A percentile compares a stretch with the other conserved stretches of the same genome.
These are phyloP conservation scores for Agaricus subrufescens DNA, from an alignment of 768 basidiomycete genomes.

Conservation along the genomic window DNA sequence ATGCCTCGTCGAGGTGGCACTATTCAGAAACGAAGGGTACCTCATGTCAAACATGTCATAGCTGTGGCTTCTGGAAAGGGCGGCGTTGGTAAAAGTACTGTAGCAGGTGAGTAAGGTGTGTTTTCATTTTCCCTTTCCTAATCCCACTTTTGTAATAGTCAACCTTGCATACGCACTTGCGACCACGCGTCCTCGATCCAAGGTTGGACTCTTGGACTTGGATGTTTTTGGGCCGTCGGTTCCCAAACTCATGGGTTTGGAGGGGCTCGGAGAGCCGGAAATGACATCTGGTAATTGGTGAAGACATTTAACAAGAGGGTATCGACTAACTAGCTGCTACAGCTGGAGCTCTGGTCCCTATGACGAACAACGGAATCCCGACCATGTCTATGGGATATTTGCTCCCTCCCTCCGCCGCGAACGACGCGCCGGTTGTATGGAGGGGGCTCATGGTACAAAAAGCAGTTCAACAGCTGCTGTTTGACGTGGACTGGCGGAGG, in stretches of 20 bases:
- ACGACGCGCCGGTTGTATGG: slow-evolving; percentile 79
- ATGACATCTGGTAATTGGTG: slow-evolving; percentile 53
- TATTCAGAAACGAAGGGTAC: slow-evolving; percentile 51
- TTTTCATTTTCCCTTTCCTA: not conserved
- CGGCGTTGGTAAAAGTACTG: slow-evolving; percentile 92
- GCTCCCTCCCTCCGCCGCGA: slow-evolving; percentile 48
- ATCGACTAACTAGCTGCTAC: not conserved
- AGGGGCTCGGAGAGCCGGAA: slow-evolving; percentile 69
- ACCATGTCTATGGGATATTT: slow-evolving; percentile 99
- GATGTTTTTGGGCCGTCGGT: slow-evolving; percentile 96
- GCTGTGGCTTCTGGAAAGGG: slow-evolving; percentile 93
- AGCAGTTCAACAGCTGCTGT: slow-evolving; percentile 91
- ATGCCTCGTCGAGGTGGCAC: slow-evolving; percentile 58
- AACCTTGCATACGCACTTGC: slow-evolving; percentile 80
- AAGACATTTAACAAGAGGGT: too few relatives aligned
- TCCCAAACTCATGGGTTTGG: slow-evolving; percentile 90
- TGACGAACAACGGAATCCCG: slow-evolving; percentile 83
- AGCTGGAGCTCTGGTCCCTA: slow-evolving; percentile 78
- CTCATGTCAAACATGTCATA: slow-evolving; percentile 76
- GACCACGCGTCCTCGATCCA: slow-evolving; percentile 38
- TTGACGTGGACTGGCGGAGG: slow-evolving; percentile 85
- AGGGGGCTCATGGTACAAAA: slow-evolving; percentile 98
- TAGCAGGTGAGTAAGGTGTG: slow-evolving; percentile 58
- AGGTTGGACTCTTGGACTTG: slow-evolving; percentile 87
- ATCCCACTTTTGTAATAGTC: slow-evolving; percentile 34